Conservation (phyloP, 2,329 filamentous ascomycete species). For the Penicillium oxalicum region DNA sequence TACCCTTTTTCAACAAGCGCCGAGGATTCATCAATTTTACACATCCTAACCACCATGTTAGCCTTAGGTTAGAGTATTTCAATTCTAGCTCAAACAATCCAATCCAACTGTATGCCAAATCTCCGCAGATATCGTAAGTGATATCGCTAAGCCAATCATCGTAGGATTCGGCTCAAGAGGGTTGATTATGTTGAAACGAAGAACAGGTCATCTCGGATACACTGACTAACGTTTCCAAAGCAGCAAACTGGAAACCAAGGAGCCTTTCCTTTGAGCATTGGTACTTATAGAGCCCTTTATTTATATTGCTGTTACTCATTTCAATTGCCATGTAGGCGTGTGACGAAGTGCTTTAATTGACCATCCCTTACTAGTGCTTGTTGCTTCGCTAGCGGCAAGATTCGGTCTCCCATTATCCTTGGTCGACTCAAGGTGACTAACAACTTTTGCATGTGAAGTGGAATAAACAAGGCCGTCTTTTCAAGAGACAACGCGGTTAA, state of each 20-base stretch:
- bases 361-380: no score
- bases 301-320: no score
- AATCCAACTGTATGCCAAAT: neutral
- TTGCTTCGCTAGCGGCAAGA: constrained; percentile 29
- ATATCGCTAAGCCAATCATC: neutral
- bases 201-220: no score
- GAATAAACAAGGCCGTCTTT: constrained; percentile 12
- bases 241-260: no score
- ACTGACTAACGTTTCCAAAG: no score
- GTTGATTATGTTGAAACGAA: no score
- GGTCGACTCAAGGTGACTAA: no score
- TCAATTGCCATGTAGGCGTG: no score
- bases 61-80: neutral
- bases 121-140: neutral
- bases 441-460: no score
- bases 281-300: no score
- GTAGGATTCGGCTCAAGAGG: neutral
- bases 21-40: neutral
- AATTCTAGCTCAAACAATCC: neutral
- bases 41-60: neutral
- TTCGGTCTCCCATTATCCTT: constrained; percentile 2
- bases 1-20: neutral
- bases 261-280: no score
- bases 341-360: no score
- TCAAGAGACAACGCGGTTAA: constrained; percentile 17